Evolutionary conservation across 257 asterid genomes (phyloP), one percentile per base, ranked within the genome.

Genomic region (Fraxinus americana): DNA sequence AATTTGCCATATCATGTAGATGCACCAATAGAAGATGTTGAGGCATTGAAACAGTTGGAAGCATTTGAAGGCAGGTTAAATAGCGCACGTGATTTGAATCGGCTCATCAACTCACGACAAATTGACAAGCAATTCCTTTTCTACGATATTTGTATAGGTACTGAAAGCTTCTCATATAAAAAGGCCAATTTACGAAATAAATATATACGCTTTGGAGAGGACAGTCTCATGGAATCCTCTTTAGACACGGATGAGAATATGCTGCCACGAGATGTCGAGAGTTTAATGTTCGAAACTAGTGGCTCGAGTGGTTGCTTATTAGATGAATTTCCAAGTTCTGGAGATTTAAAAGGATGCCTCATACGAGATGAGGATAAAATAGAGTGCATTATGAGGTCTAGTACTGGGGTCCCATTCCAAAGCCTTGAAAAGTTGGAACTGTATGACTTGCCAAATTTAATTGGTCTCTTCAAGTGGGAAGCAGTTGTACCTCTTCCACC

Each of bases 21-120:
- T 0, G 70, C 78, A 7, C 48, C 12, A 57, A 68, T 73, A 13
- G 79, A 84, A 74, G 83, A 84, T 50, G 76, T 79, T 77, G 61
- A 73, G 52, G 50, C 59, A 36, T 79, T 67, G 78, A 73, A 73
- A 67, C 59, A 73, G 52, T 43, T 79, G 30, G 75, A 79, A 67
- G 78, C 34, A 54, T 67, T 79, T 67, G 48, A 34, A 66, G 80
- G 86, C 10, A 65, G 61, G 34, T 69, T 85, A 32, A 21, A 19
- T 13, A 71, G 74, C 39, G 12, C 73, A 61, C 68, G 63, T 38
- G 30, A 65, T 30, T 74, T 76, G 61, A 79, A 73, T 63, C 61
- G 52, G 30, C 74, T 85, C 23, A 43, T 82, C 76, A 73, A 16
- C 43, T 83, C 78, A 45, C 84, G 50, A 57, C 61, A 65, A 16